phyloP scores from a whole-genome alignment of 805 yeast species.

The Wickerhamomyces hampshirensis region DNA sequence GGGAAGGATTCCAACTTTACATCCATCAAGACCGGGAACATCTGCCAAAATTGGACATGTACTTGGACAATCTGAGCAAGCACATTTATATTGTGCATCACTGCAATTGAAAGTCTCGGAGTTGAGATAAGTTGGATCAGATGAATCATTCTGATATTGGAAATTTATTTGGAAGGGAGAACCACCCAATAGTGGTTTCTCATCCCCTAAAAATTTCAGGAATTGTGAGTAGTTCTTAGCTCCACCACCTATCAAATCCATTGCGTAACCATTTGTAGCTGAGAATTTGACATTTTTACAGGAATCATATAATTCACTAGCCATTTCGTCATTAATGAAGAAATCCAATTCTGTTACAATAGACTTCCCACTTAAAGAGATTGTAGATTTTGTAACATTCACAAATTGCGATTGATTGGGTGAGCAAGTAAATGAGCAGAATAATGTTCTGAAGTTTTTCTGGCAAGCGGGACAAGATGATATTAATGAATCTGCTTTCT shows the following conservation, averaged over 20 bases:
- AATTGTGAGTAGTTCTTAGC: constrained; percentile 70
- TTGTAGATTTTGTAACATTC: constrained; percentile 51
- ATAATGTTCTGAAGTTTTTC: constrained; percentile 76
- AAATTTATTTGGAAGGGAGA: constrained; percentile 93
- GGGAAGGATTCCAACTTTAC: constrained; percentile 59
- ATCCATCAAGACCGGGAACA: constrained; percentile 32
- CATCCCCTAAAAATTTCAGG: constrained; percentile 88
- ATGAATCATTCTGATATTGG: constrained; percentile 35
- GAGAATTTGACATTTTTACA: constrained; percentile 88
- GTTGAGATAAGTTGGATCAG: constrained; percentile 21
- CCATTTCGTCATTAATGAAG: constrained; percentile 55
- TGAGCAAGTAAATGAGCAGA: constrained; percentile 88
- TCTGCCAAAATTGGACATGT: constrained; percentile 70
- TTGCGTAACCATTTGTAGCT: constrained; percentile 92
- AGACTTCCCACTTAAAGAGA: constrained; percentile 41
- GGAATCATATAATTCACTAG: constrained; percentile 66
- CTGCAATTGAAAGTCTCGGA: constrained; percentile 40
- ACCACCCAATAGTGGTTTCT: constrained; percentile 90
- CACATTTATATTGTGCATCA: constrained; percentile 63
- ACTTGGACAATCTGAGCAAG: constrained; percentile 84
- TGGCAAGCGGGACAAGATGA: constrained; percentile 94
- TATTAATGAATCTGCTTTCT: constrained; percentile 74
- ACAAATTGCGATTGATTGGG: constrained; percentile 75
- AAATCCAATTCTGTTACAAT: constrained; percentile 71
- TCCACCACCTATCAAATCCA: constrained; percentile 98